Conservation (phyloP, 129 eudicot genomes). For the Saussurea involucrata region DNA sequence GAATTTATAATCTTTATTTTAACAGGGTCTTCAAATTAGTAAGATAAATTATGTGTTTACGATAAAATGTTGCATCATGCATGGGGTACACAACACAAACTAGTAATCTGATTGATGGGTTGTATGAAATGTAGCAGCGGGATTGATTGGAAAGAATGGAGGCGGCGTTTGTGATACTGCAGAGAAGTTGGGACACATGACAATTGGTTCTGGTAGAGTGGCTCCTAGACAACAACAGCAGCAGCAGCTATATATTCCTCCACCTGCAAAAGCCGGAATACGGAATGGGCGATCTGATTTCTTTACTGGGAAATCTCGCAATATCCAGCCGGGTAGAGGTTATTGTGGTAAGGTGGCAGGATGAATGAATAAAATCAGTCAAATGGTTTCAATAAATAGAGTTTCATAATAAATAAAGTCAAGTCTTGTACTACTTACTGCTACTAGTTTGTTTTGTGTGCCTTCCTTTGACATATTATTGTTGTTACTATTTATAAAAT, state of each 20-base stretch:
- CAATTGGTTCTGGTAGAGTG: conserved; percentile 34
- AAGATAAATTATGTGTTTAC: no score
- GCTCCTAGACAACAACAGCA: conserved; percentile 32
- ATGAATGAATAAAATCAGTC: conserved; percentile 15
- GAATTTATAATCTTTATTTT: no score
- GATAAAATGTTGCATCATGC: no score
- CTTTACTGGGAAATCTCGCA: conserved; percentile 43
- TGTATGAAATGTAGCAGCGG: conserved; percentile 28
- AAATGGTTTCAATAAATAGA: neutral
- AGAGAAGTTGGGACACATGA: conserved; percentile 59
- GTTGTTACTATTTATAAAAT: neutral
- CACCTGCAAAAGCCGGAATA: conserved; percentile 73
- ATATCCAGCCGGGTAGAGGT: conserved; percentile 6
- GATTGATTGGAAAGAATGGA: conserved; percentile 33
- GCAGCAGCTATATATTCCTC: conserved; percentile 32
- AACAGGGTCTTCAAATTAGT: neutral
- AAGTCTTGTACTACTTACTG: neutral
- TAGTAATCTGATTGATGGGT: neutral
- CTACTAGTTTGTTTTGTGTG: neutral
- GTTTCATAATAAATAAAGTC: neutral
- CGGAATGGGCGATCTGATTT: conserved; percentile 49
- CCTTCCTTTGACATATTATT: neutral
- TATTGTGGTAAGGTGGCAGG: conserved; percentile 70
- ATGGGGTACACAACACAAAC: no score
- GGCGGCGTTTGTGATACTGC: conserved; percentile 46